phyloP scores from a whole-genome alignment of 371 early-diverging fungal species.

The Entomophthora muscae region DNA sequence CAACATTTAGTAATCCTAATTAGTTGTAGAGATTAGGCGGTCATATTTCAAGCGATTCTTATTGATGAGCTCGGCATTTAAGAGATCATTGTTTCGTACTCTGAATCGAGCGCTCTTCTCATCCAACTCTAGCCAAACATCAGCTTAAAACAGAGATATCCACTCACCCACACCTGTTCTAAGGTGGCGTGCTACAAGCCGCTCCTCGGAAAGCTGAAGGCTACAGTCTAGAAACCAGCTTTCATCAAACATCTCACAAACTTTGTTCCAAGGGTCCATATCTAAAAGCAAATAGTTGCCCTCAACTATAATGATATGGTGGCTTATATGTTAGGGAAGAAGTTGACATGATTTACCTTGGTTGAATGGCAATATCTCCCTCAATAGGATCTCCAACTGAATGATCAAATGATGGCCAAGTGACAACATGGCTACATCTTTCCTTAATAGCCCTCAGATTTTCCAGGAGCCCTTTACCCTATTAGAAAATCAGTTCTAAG shows the following conservation, averaged over 20 bases:
- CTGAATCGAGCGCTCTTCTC: conserved; percentile 10
- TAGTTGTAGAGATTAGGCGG: background rate
- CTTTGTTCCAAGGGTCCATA: conserved; percentile 17
- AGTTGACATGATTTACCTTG: conserved; percentile 10
- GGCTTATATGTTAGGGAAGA: background rate
- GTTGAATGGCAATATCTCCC: conserved; percentile 15
- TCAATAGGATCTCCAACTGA: conserved; percentile 19
- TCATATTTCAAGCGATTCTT: conserved; percentile 4
- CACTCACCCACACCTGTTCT: conserved; percentile 17
- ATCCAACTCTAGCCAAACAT: conserved; percentile 9
- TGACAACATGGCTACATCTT: background rate
- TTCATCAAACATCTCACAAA: conserved; percentile 15
- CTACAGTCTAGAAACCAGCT: conserved; percentile 18
- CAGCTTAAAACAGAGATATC: background rate
- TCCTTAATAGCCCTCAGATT: background rate
- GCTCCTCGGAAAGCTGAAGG: conserved; percentile 13
- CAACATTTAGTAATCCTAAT: background rate
- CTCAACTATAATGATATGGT: conserved; percentile 23
- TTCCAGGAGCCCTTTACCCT: background rate
- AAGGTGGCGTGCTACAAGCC: conserved; percentile 21
- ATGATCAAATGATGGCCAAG: conserved; percentile 22
- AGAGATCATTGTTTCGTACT: conserved; percentile 11
- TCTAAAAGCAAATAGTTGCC: conserved; percentile 23
- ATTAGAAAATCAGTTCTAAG: background rate
- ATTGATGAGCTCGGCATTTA: conserved; percentile 14